Evolutionary conservation across 345 rosid genomes (phyloP).

Genomic region (Gossypium arboreum): DNA sequence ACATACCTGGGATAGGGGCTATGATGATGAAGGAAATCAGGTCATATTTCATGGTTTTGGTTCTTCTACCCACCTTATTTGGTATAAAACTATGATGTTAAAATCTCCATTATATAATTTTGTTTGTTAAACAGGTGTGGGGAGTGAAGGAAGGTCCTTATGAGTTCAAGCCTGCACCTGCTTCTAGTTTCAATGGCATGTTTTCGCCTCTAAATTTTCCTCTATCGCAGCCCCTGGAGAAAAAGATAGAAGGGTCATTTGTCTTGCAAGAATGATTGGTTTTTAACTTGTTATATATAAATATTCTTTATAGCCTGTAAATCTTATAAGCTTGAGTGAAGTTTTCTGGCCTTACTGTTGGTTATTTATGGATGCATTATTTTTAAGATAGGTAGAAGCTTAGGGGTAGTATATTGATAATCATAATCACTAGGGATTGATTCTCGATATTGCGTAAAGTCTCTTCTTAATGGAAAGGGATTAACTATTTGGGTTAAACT

Average conservation of each 20-base stretch:
- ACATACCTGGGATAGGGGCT: conserved; percentile 90
- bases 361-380: too few species aligned
- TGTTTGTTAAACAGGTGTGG: conserved; percentile 58
- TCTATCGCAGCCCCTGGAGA: conserved; percentile 45
- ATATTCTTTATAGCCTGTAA: background rate
- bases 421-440: too few species aligned
- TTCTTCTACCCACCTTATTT: background rate
- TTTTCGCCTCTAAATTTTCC: conserved; percentile 54
- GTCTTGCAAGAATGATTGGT: conserved; percentile 57
- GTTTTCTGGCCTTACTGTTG: background rate
- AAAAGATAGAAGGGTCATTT: conserved; percentile 75
- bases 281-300: background rate
- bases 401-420: too few species aligned
- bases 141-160: conserved; percentile 73
- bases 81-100: background rate
- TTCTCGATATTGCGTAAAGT: too few species aligned
- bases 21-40: conserved; percentile 72
- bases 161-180: conserved; percentile 74
- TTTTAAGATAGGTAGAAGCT: too few species aligned
- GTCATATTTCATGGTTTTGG: conserved; percentile 29
- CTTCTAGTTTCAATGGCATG: conserved; percentile 42
- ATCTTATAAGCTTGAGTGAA: background rate
- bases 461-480: too few species aligned
- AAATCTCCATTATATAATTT: background rate
- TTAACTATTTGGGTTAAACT: too few species aligned